Evolutionary conservation across 176 grass and related monocot species (phyloP), one percentile per base, ranked within the genome.

Genomic region (Avena atlantica): DNA sequence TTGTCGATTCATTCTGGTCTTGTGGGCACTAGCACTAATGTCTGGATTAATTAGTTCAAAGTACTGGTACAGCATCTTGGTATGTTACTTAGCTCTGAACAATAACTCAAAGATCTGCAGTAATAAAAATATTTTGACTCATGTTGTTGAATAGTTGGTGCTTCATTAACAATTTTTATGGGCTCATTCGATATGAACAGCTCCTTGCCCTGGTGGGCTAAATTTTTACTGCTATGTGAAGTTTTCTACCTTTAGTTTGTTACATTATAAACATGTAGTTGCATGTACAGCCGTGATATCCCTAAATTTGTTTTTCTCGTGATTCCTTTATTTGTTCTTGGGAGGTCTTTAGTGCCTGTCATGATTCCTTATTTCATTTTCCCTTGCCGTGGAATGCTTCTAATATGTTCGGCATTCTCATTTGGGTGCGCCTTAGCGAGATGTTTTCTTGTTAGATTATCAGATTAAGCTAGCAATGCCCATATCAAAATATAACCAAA

Each of bases 41-140:
- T 65, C 25, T 65, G 62, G 62, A 65, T 65, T 31, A 12, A 65
- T 65, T 65, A 65, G 24, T 65, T 65, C 62, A 65, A 12, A 65
- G 62, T 65, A 15, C 11, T 65, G 5, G 60, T 12, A 27, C 62
- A 29, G 24, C 13, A 65, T 29, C 24, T 65, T 65, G 62, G 23
- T 29, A 23, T 29, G 62, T 65, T 65, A 23, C 24, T 65, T 65
- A 65, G 24, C 62, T 65, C 24, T 65, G 62, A 65, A 65, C 62
- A 29, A 4, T 24, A 65, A 65, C 24, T 14, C 62, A 14, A 65
- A 29, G 62, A 12, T 65, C 11, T 6, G 10, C 60, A 13, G 61
- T 64, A 63, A 62, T 24, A 61, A 61, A 24, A 62, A 23, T 62
- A 55, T 62, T 62, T 62, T 62, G n/a, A 62, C 59, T 62, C 59